phyloP scores from a whole-genome alignment of 192 early-diverging fungal species.

The Phlyctochytrium bullatum region DNA sequence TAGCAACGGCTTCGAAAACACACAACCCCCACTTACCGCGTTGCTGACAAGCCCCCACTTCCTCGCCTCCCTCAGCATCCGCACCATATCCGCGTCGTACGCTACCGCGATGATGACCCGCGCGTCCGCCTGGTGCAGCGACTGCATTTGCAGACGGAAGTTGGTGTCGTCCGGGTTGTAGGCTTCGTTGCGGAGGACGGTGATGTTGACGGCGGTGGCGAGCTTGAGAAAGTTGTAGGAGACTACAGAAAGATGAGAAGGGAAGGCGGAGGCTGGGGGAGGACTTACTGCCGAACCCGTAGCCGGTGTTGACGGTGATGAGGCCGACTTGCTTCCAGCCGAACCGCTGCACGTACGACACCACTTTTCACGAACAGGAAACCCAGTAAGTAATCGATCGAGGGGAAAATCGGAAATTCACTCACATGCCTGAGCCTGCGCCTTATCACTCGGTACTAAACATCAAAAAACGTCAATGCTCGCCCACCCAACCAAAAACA shows the following conservation, averaged over 20 bases:
- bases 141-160: not conserved
- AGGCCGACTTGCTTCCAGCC: not conserved
- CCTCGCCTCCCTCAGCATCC: conserved; percentile 5
- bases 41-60: not conserved
- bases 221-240: not conserved
- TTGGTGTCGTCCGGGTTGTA: not conserved
- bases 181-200: conserved; percentile 2
- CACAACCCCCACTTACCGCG: no score
- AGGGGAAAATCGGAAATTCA: no score
- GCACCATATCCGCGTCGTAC: not conserved
- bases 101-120: not conserved
- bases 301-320: not conserved
- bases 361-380: no score
- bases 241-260: not conserved
- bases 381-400: no score
- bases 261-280: not conserved
- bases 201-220: not conserved
- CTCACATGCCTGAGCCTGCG: no score
- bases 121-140: not conserved
- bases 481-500: not conserved
- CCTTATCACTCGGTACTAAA: not conserved
- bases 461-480: not conserved
- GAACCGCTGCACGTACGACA: not conserved
- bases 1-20: no score
- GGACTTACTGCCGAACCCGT: not conserved